Base-by-base conservation (phyloP, 2,329 filamentous ascomycete genomes). In the Stachybotrys elegans region DNA sequence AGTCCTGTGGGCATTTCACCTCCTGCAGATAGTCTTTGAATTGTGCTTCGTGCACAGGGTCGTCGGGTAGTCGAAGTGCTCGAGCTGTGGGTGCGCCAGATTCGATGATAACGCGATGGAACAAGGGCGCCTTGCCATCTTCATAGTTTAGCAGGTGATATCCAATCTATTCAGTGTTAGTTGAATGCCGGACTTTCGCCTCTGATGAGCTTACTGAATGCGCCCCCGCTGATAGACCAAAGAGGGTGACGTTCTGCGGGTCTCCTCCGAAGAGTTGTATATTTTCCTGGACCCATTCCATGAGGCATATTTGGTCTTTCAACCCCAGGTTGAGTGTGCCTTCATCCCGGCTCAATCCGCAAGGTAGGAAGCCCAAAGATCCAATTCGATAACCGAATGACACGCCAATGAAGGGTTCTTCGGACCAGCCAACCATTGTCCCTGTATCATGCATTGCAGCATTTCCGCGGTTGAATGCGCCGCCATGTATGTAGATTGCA, bases 351-450 rank as follows among this genome's bases (percentile, higher is more conserved):
- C 51, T 57, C 1, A n/a, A n/a, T n/a, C n/a, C n/a, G n/a, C n/a
- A n/a, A 57, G 70, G 50, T n/a, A 84, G 55, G 55, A 86, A 84
- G 0, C 83, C 83, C 53, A 83, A 69, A 4, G 75, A 73, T 8
- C 73, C 72, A 31, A 82, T 68, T 8, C 79, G 69, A 55, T 81
- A 72, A 51, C 69, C 69, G 54, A 75, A 69, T 25, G 66, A 69
- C 2, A 76, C 65, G 5, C 62, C 72, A 32, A 79, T 67, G 40
- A 85, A 66, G 1, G 75, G 72, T 16, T 45, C 45, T 13, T 66
- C 59, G 0, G 73, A 61, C 62, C 75, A 83, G 2, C 75, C 71
- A 5, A 83, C 73, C 65, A 86, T 79, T 13, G 76, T 78, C 0
- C 73, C 73, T 43, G 84, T 79, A 54, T 86, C 75, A 45, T 83